These are phyloP conservation scores for Puya raimondii DNA, from an alignment of 176 grass and related monocot species.

Conservation along the genomic window DNA sequence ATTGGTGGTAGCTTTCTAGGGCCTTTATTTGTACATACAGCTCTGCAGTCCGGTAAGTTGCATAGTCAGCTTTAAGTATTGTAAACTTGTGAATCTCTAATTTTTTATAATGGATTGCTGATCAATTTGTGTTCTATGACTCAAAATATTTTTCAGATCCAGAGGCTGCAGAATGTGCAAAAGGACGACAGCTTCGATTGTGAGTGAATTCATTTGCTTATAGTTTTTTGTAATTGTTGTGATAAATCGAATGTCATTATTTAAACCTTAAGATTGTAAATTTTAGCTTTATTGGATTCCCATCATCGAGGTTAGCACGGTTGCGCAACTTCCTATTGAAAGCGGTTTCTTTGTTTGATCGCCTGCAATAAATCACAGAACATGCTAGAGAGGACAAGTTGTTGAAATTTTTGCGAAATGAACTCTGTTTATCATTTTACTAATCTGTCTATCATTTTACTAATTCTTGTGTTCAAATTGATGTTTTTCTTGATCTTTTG, in stretches of 20 bases:
- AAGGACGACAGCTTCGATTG: slow-evolving; percentile 89
- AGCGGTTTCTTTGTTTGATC: too few species aligned
- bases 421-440: too few species aligned
- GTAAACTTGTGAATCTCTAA: background rate
- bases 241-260: background rate
- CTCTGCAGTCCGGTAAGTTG: slow-evolving; percentile 69
- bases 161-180: slow-evolving; percentile 71
- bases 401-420: too few species aligned
- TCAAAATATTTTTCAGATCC: slow-evolving; percentile 46
- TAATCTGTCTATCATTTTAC: too few species aligned
- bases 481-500: background rate
- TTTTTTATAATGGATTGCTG: background rate
- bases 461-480: background rate
- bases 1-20: slow-evolving; percentile 97
- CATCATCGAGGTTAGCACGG: too few species aligned
- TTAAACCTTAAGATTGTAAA: background rate
- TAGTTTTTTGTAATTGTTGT: background rate
- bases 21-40: slow-evolving; percentile 80
- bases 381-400: too few species aligned
- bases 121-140: background rate
- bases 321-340: too few species aligned
- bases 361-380: too few species aligned
- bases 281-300: too few species aligned
- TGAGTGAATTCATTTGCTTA: slow-evolving; percentile 34
- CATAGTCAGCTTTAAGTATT: background rate